Evolutionary conservation across 306 rosid genomes (phyloP), one percentile per base, ranked within the genome.

Genomic region (Cucurbita pepo): DNA sequence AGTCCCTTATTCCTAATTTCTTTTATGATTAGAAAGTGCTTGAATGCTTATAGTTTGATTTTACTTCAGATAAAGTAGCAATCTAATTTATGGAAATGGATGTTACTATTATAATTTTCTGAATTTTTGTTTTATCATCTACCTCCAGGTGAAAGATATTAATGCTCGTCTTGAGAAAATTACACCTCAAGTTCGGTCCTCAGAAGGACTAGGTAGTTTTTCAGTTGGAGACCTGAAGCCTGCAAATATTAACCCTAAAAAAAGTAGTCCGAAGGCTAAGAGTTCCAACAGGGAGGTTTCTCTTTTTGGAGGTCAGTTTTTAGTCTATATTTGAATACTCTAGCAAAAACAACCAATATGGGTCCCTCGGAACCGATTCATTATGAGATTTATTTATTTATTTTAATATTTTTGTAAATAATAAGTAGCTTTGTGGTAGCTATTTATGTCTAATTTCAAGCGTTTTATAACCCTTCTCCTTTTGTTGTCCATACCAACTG

Each of bases 131-230:
- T 10, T 34, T 30, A 16, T 25, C 25, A 55, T 75, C 53, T 25
- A 69, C 64, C 78, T 86, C 80, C 83, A 95, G 99, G 87, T 91
- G 81, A 95, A 95, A 81, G 87, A 85, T 88, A 95, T 95, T 75
- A 95, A 95, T 83, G 96, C 99, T 43, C 88, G 96, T 79, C 79
- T 95, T 30, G 99, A 95, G 87, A 96, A 92, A 76, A 86, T 91
- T 84, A 87, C 90, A 70, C 96, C 97, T 43, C 91, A 91, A 83
- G 78, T 82, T 81, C 87, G 82, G 69, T 81, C 93, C 60, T 78
- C 95, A 50, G 96, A 89, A 85, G 89, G 88, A 76, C 79, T 82
- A 22, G 72, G 88, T 78, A 89, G 87, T 80, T 87, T 81, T 83
- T 57, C 84, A 71, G 60, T 88, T 72, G 95, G 87, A 65, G 99